Percentiles rank a stretch among this genome's conserved stretches.
phyloP scores from a whole-genome alignment of 306 rosid genomes.

The Lagenaria siceraria region DNA sequence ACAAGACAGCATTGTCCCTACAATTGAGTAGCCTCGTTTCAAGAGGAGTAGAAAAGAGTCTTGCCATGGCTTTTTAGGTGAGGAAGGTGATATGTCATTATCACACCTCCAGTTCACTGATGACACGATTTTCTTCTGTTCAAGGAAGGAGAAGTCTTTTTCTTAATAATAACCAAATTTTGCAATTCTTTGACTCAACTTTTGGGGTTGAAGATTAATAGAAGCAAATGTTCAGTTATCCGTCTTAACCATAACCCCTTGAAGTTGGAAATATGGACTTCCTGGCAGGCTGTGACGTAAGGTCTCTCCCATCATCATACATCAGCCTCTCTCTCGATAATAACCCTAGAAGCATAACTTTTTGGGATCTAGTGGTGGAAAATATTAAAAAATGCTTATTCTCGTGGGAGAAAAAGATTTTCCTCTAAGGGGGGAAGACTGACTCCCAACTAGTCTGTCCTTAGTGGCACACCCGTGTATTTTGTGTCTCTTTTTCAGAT shows the following conservation, averaged over 20 bases:
- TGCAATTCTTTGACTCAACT: background rate
- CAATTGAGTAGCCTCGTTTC: background rate
- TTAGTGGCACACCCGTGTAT: too few species aligned
- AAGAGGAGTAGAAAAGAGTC: too few species aligned
- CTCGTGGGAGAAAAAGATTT: background rate
- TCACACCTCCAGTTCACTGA: background rate
- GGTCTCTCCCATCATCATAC: background rate
- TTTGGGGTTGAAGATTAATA: background rate
- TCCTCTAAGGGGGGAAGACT: too few species aligned
- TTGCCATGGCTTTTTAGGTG: too few species aligned
- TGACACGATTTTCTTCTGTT: background rate
- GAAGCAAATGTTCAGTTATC: background rate
- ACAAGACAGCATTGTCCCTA: background rate
- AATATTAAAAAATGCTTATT: background rate
- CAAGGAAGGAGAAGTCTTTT: background rate
- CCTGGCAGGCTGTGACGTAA: background rate
- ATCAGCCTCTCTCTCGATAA: background rate
- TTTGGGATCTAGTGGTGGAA: background rate
- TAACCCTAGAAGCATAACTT: background rate
- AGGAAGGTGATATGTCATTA: background rate
- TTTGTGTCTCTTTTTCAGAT: too few species aligned
- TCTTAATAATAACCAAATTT: too few species aligned
- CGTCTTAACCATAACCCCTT: background rate
- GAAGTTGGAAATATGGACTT: background rate
- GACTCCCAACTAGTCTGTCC: too few species aligned